Base-by-base conservation (phyloP, 176 grass and related monocot genomes). In the Triticum timopheevii region DNA sequence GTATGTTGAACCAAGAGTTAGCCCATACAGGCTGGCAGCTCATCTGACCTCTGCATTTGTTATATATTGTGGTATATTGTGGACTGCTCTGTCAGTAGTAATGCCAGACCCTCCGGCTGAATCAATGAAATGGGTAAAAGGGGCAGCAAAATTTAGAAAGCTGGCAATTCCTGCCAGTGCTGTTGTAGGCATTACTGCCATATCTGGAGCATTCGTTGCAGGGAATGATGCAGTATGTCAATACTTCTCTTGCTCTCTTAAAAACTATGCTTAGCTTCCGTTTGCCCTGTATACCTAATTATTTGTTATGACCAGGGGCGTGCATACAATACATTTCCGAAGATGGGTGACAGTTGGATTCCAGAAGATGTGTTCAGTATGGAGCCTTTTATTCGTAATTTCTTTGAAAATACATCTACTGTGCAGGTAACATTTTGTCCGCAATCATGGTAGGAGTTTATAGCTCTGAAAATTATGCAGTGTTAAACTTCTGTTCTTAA, bases 341-440 rank as follows among this genome's bases (percentile, higher is more conserved):
- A 99, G 85, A 99, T 99, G 97, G 97, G 97, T 78, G 97, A 96
- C 63, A 90, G 83, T 63, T 99, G 97, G 97, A 91, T 99, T 85
- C 97, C 94, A 52, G 92, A 99, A 86, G 94, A 91, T 79, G 82
- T 99, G 81, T 94, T 99, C 65, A 84, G 34, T 36, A 96, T 99
- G 97, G 89, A 96, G 47, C 97, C 97, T 82, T 79, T 99, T 16
- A 81, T 96, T 64, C 88, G 85, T 23, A 96, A 99, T 65, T 94
- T 99, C 83, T 96, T 96, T 83, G 97, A 99, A 73, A 99, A 93
- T 84, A 93, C 97, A 65, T 89, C 97, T 34, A 92, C 86, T 1
- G 97, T 99, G 19, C 97, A 99, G 97, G 97, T 99, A 88, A 47
- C 19, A 22, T 30, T 91, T 76, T 25, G 11, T 38, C 25, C 2